Conservation (phyloP, 2,329 filamentous ascomycete genomes). For the Trichoderma endophyticum region DNA sequence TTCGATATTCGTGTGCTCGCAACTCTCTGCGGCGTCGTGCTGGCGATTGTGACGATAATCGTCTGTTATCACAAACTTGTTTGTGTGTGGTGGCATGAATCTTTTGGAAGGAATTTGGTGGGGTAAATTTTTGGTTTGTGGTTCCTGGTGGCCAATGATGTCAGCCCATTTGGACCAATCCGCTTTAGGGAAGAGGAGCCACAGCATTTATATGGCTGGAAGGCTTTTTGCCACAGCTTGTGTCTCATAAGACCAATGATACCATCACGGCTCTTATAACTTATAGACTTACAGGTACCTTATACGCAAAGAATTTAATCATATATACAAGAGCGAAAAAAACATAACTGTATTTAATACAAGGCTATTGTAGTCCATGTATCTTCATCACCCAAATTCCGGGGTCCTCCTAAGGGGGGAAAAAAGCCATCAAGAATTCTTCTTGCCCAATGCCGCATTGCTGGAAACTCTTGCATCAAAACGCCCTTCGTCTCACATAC, state of each 20-base stretch:
- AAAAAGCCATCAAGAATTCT: background rate
- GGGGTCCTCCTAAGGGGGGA: background rate
- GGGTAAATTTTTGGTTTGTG: constrained; percentile 38
- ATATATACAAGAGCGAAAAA: background rate
- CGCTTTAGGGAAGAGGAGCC: background rate
- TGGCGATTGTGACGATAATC: background rate
- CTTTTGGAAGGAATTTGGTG: constrained; percentile 32
- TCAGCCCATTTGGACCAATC: constrained; percentile 26
- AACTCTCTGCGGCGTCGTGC: background rate
- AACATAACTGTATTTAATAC: background rate
- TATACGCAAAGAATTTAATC: background rate
- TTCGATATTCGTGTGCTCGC: background rate
- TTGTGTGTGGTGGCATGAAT: constrained; percentile 19
- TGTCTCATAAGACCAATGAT: background rate
- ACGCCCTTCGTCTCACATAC: constrained; percentile 16
- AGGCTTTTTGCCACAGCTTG: background rate
- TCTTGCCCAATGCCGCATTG: background rate
- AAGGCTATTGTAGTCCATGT: background rate
- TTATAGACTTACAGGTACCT: background rate
- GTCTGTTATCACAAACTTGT: constrained; percentile 13
- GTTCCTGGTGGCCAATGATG: constrained; percentile 29
- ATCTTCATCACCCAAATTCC: background rate
- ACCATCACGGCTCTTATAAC: background rate
- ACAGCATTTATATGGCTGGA: background rate
- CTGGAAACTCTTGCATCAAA: constrained; percentile 1